Evolutionary conservation across 164 flowering plant species (phyloP).

Genomic region (Berberis vulgaris): DNA sequence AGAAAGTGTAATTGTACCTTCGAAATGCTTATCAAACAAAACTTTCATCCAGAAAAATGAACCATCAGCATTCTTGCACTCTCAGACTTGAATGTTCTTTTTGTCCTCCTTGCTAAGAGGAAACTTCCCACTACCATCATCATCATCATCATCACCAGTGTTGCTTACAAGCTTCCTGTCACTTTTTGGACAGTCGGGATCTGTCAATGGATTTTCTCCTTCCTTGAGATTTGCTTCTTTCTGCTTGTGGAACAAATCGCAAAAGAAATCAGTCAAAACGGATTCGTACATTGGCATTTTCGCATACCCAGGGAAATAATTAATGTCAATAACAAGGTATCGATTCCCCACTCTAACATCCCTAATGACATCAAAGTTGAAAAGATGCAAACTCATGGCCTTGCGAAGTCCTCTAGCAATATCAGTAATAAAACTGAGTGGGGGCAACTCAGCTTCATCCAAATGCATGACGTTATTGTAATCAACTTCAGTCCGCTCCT

Average conservation of each 20-base stretch:
- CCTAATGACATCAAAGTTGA: slow-evolving; percentile 81
- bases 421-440: slow-evolving; percentile 40
- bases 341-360: slow-evolving; percentile 51
- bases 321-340: slow-evolving; percentile 70
- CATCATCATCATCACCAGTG: slow-evolving; percentile 7
- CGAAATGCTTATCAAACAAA: background rate
- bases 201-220: background rate
- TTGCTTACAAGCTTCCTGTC: slow-evolving; percentile 22
- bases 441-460: slow-evolving; percentile 62
- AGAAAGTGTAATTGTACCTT: background rate
- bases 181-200: slow-evolving; percentile 15
- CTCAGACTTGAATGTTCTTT: slow-evolving; percentile 18
- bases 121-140: slow-evolving; percentile 21
- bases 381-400: slow-evolving; percentile 45
- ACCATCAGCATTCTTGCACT: background rate
- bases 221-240: slow-evolving; percentile 3
- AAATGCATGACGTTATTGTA: slow-evolving; percentile 40
- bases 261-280: slow-evolving; percentile 65
- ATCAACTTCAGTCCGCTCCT: slow-evolving; percentile 25
- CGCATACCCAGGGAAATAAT: slow-evolving; percentile 82
- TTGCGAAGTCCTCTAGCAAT: slow-evolving; percentile 48
- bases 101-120: slow-evolving; percentile 13
- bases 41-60: background rate
- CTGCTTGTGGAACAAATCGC: slow-evolving; percentile 29
- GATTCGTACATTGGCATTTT: slow-evolving; percentile 75